Percentiles rank a stretch among this genome's conserved stretches.
phyloP scores from a whole-genome alignment of 441 rosid genomes.

The Populus hybrid region DNA sequence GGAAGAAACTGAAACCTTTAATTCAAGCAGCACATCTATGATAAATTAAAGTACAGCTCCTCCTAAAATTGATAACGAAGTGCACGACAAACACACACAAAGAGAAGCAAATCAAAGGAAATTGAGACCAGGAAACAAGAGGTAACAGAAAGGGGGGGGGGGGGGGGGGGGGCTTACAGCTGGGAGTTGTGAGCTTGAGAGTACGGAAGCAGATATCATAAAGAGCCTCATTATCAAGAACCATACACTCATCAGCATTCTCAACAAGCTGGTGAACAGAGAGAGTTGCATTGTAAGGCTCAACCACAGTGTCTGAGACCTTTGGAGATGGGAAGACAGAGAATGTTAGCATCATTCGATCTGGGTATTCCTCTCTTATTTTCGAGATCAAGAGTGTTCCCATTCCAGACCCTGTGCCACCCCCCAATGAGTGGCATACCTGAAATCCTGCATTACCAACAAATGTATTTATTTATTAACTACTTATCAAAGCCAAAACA shows the following conservation, averaged over 20 bases:
- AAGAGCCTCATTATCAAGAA: no score
- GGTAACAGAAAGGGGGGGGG: background rate
- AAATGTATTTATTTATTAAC: no score
- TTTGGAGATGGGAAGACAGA: constrained; percentile 26
- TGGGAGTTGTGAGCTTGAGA: no score
- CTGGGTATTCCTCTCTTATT: constrained; percentile 48
- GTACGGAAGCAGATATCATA: no score
- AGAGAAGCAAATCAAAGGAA: background rate
- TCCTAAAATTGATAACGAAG: background rate
- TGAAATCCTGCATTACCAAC: constrained; percentile 41
- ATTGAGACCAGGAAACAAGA: background rate
- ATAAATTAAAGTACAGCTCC: background rate
- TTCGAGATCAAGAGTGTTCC: constrained; percentile 53
- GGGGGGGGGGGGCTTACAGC: constrained; percentile 18
- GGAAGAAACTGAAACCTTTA: background rate
- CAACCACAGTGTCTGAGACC: no score
- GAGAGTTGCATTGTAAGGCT: no score
- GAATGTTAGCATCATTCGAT: constrained; percentile 60
- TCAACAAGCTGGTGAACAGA: no score
- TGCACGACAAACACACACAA: background rate
- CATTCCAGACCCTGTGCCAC: constrained; percentile 63
- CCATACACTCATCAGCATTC: no score
- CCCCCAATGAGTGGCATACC: no score
- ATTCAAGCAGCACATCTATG: background rate
- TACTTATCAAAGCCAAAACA: background rate